Evolutionary conservation across 331 rosid species (phyloP), one percentile per base, ranked within the genome.

Genomic region (Telfairia occidentalis): DNA sequence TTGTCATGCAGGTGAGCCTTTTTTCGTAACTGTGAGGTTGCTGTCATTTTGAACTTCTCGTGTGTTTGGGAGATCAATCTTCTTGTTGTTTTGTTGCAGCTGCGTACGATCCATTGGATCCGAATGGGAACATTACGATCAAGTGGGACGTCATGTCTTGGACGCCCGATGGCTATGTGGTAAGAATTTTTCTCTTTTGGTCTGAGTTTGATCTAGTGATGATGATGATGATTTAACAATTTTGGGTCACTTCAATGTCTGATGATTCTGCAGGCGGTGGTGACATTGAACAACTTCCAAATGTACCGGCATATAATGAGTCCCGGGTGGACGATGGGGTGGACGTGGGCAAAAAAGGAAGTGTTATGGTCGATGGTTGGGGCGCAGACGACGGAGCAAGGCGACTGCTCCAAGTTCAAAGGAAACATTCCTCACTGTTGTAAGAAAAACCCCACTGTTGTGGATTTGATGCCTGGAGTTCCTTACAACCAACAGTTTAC

Each of bases 81-180:
- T 40, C 53, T 46, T 42, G 1, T 48, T 82, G 35, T 57, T 83
- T 1, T 69, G 67, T 67, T 77, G 72, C 60, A 94, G 97, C 40
- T 80, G 92, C 96, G 32, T 94, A 84, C 83, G 98, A 94, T 83
- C 96, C 98, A 3, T 75, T 94, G 89, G 97, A 94, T 88, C 98
- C 98, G 48, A 94, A 78, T 63, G 98, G 97, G 57, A 94, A 91
- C 83, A 46, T 94, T 70, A 94, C 96, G 3, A 78, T 89, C 84
- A 89, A 90, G 82, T 94, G 97, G 98, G 98, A 94, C 74, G 29
- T 94, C 29, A 76, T 94, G 92, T 91, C 98, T 48, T 94, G 98
- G 97, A 94, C 97, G 34, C 37, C 96, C 57, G 98, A 94, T 79
- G 98, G 96, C 76, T 91, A 94, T 78, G 95, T 91, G 88, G 98